These are phyloP conservation scores for Stemphylium vesicarium DNA, from an alignment of 2,329 filamentous ascomycete species.

Conservation along the genomic window DNA sequence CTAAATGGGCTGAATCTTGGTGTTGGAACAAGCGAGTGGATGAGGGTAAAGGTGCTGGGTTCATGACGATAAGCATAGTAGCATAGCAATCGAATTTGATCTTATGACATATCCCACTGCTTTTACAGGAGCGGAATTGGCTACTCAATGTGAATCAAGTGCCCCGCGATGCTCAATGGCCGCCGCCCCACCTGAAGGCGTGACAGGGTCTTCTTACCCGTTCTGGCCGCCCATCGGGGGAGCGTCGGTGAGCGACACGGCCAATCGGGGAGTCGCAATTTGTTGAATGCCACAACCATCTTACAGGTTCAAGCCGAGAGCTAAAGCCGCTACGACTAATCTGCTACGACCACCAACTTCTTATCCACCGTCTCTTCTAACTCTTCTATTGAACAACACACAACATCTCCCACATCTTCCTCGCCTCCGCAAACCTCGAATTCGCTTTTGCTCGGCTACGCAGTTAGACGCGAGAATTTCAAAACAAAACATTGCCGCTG, in stretches of 20 bases:
- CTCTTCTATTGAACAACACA: constrained; percentile 7
- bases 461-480: constrained; percentile 3
- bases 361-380: constrained; percentile 16
- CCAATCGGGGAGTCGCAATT: constrained; percentile 27
- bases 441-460: not conserved
- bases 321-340: constrained; percentile 17
- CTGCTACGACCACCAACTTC: constrained; percentile 10
- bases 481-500: not conserved
- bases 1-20: constrained; percentile 81
- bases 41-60: constrained; percentile 74
- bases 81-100: not conserved
- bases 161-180: constrained; percentile 4
- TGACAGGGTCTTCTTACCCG: constrained; percentile 24
- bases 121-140: constrained; percentile 1
- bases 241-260: constrained; percentile 10
- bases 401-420: constrained; percentile 5
- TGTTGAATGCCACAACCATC: constrained; percentile 14
- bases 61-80: constrained; percentile 18
- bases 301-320: constrained; percentile 12
- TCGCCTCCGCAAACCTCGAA: not conserved
- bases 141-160: constrained; percentile 8
- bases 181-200: constrained; percentile 6
- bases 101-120: not conserved
- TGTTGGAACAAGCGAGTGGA: constrained; percentile 86
- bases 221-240: constrained; percentile 12